These are phyloP conservation scores for Cystofilobasidium bisporidii DNA, from an alignment of 768 basidiomycete genomes.

Conservation along the genomic window DNA sequence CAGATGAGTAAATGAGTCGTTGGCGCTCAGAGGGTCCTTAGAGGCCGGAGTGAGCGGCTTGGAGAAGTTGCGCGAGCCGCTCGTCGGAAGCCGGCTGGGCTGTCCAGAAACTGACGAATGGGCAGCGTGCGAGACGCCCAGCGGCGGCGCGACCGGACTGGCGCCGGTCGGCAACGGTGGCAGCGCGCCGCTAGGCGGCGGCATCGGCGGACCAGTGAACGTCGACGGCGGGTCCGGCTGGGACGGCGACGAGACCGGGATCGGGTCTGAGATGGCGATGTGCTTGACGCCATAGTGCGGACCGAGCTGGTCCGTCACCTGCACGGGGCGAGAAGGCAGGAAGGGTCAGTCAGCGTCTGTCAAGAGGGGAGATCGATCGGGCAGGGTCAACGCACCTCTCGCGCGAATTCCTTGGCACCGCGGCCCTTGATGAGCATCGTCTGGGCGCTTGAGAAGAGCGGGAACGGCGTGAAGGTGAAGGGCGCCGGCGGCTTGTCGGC, in stretches of 20 bases:
- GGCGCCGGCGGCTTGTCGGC: constrained; percentile 37
- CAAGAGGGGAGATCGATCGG: neutral
- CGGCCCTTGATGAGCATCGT: constrained; percentile 35
- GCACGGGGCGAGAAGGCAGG: constrained; percentile 29
- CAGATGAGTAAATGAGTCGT: neutral
- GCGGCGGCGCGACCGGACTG: neutral
- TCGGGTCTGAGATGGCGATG: neutral
- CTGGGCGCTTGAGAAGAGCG: constrained; percentile 38
- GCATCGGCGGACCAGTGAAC: constrained; percentile 5
- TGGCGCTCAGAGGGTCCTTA: neutral
- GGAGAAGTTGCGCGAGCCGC: constrained; percentile 2
- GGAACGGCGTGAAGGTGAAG: constrained; percentile 37
- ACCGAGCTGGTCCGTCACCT: constrained; percentile 35
- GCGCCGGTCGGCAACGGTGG: neutral
- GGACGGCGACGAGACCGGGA: neutral
- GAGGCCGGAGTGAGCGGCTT: neutral
- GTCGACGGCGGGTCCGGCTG: neutral
- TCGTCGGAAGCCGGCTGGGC: neutral
- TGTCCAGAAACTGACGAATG: too few species aligned
- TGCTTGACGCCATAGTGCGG: constrained; percentile 31
- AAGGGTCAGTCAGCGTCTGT: neutral
- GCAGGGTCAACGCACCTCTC: constrained; percentile 13
- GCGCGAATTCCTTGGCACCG: constrained; percentile 31
- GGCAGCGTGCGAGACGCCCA: too few species aligned
- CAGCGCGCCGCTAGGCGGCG: neutral